Conservation (phyloP, 2,329 filamentous ascomycete species). For the Zymoseptoria ardabiliae region DNA sequence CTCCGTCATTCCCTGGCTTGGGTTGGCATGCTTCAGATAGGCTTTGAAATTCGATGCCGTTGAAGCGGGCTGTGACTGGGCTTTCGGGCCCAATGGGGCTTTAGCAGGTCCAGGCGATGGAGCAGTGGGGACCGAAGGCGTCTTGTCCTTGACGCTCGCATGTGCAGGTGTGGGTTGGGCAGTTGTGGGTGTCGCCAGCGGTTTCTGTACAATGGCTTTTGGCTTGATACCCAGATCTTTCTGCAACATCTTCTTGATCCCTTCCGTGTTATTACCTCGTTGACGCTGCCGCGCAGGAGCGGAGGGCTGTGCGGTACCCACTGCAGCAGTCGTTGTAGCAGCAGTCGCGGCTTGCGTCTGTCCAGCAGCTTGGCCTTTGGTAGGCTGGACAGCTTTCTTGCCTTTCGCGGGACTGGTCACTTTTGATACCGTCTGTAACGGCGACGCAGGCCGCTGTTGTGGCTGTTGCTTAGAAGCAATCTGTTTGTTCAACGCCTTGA, state of each 20-base stretch:
- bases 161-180: slow-evolving; percentile 12
- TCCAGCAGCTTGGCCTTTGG: slow-evolving; percentile 15
- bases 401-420: slow-evolving; percentile 25
- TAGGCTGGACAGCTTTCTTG: slow-evolving; percentile 17
- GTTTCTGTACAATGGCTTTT: slow-evolving; percentile 22
- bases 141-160: slow-evolving; percentile 33
- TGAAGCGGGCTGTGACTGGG: slow-evolving; percentile 26
- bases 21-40: slow-evolving; percentile 55
- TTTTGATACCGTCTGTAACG: slow-evolving; percentile 23
- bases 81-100: slow-evolving; percentile 26
- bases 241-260: slow-evolving; percentile 49
- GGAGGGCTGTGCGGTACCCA: slow-evolving; percentile 10
- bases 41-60: slow-evolving; percentile 40
- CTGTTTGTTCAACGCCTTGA: slow-evolving; percentile 50
- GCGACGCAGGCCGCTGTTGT: slow-evolving; percentile 15
- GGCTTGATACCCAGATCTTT: slow-evolving; percentile 53
- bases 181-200: slow-evolving; percentile 1
- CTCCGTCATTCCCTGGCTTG: slow-evolving; percentile 87
- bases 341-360: slow-evolving; percentile 25
- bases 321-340: slow-evolving; percentile 41
- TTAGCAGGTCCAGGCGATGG: slow-evolving; percentile 14
- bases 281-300: slow-evolving; percentile 20
- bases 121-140: no score
- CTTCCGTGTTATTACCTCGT: slow-evolving; percentile 23
- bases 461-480: slow-evolving; percentile 21